phyloP scores from a whole-genome alignment of 192 early-diverging fungal species.

The Rhizophagus prolifer region DNA sequence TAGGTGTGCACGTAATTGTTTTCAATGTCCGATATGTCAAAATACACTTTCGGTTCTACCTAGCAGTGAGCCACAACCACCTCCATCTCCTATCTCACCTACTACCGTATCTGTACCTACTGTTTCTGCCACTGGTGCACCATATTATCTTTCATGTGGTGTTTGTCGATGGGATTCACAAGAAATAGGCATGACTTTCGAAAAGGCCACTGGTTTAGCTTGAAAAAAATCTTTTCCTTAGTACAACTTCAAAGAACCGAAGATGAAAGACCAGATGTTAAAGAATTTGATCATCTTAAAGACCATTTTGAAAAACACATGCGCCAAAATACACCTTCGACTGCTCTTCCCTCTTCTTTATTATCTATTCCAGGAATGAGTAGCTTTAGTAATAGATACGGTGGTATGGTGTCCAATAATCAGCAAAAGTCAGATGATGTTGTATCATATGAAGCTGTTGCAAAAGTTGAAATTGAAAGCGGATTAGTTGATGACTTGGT shows the following conservation, averaged over 20 bases:
- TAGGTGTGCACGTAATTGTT: conserved; percentile 92
- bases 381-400: conserved; percentile 33
- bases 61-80: conserved; percentile 38
- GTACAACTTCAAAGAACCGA: conserved; percentile 83
- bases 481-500: conserved; percentile 33
- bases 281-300: conserved; percentile 83
- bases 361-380: conserved; percentile 29
- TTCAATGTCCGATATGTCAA: conserved; percentile 87
- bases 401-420: conserved; percentile 18
- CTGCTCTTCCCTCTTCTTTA: conserved; percentile 32
- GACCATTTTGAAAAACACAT: conserved; percentile 82
- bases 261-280: conserved; percentile 62
- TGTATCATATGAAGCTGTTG: conserved; percentile 43
- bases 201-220: conserved; percentile 88
- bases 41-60: conserved; percentile 76
- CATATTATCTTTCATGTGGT: conserved; percentile 78
- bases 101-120: conserved; percentile 29
- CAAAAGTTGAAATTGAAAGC: conserved; percentile 45
- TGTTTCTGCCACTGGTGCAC: conserved; percentile 35
- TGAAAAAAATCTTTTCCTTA: conserved; percentile 34
- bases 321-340: conserved; percentile 44
- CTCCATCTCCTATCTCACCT: background rate
- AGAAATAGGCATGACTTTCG: conserved; percentile 90
- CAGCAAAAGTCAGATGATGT: conserved; percentile 48
- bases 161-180: conserved; percentile 94